Conservation (phyloP, 1,139 yeast species). For the Candida dubliniensis region DNA sequence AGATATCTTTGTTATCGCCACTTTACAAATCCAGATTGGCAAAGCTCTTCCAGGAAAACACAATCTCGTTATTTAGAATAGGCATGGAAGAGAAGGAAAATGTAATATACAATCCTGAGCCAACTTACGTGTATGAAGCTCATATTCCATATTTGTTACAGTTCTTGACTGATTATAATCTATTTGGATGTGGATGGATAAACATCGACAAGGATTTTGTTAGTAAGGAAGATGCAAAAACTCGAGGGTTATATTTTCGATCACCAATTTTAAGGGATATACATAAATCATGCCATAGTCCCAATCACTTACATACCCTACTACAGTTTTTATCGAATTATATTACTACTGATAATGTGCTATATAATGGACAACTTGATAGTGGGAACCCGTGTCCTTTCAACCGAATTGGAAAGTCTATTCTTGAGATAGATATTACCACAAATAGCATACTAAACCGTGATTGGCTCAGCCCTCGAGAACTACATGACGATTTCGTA, state of each 20-base stretch:
- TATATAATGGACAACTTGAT: constrained; percentile 13
- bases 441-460: constrained; percentile 63
- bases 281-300: constrained; percentile 5
- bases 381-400: constrained; percentile 26
- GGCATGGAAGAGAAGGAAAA: constrained; percentile 6
- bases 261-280: constrained; percentile 29
- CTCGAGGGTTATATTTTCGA: constrained; percentile 33
- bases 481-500: constrained; percentile 50
- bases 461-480: constrained; percentile 38
- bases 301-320: constrained; percentile 9
- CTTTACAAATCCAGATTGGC: constrained; percentile 57
- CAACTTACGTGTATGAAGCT: constrained; percentile 54
- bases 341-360: constrained; percentile 26
- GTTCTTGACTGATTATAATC: constrained; percentile 77
- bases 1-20: constrained; percentile 69
- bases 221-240: constrained; percentile 6
- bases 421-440: constrained; percentile 68
- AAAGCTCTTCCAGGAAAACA: constrained; percentile 56
- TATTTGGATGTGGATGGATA: constrained; percentile 84
- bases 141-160: constrained; percentile 80
- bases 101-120: constrained; percentile 3
- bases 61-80: constrained; percentile 21
- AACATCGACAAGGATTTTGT: constrained; percentile 23
- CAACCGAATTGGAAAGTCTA: constrained; percentile 55
- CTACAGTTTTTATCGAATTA: constrained; percentile 17